Evolutionary conservation across 805 yeast species (phyloP).

Genomic region (Metschnikowia lachancei): DNA sequence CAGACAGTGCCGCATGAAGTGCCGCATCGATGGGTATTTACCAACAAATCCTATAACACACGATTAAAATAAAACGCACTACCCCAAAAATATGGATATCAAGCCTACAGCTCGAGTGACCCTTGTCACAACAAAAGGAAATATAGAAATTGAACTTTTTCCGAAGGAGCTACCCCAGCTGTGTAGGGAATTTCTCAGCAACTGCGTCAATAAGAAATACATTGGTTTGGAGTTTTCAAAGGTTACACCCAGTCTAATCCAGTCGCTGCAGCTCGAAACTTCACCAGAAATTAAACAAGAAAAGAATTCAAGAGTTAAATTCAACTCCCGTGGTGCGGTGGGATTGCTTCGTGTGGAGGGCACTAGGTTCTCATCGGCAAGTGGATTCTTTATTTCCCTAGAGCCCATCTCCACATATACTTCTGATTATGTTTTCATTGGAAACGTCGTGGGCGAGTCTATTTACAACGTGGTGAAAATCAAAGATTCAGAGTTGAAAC

Average conservation of each 20-base stretch:
- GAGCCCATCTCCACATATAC: constrained; percentile 45
- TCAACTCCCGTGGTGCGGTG: constrained; percentile 51
- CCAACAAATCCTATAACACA: neutral
- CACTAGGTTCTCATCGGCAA: constrained; percentile 20
- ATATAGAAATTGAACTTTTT: constrained; percentile 60
- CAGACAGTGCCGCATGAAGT: too few species aligned
- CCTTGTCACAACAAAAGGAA: constrained; percentile 57
- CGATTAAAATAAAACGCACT: neutral
- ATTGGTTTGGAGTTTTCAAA: constrained; percentile 42
- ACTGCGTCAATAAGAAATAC: constrained; percentile 45
- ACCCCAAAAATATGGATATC: constrained; percentile 41
- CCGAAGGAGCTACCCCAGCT: constrained; percentile 63
- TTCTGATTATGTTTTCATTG: constrained; percentile 47
- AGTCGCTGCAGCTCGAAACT: constrained; percentile 10
- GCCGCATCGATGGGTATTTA: neutral
- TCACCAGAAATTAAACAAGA: constrained; percentile 34
- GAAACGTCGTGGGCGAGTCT: constrained; percentile 56
- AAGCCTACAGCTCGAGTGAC: constrained; percentile 58
- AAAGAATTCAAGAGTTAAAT: constrained; percentile 49
- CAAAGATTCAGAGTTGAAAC: constrained; percentile 44
- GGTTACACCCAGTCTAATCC: constrained; percentile 29
- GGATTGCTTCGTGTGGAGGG: constrained; percentile 42
- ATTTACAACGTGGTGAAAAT: constrained; percentile 53
- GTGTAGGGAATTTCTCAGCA: constrained; percentile 46
- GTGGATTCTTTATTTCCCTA: constrained; percentile 40